phyloP scores from a whole-genome alignment of 805 yeast species.

The Vanderwaltozyma yarrowii region DNA sequence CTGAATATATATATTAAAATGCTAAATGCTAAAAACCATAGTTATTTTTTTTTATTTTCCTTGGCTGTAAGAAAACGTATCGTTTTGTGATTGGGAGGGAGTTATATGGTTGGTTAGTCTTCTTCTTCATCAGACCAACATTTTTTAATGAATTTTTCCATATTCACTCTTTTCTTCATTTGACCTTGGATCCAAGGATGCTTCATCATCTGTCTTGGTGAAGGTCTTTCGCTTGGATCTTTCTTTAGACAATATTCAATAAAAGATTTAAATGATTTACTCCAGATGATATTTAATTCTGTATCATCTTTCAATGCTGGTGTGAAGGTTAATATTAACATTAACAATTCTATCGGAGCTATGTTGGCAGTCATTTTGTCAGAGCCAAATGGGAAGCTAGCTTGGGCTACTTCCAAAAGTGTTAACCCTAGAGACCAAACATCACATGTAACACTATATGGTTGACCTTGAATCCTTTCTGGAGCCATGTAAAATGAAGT shows the following conservation, averaged over 20 bases:
- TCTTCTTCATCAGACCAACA: slow-evolving; percentile 43
- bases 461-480: slow-evolving; percentile 90
- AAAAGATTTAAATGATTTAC: slow-evolving; percentile 72
- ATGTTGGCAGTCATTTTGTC: slow-evolving; percentile 35
- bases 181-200: slow-evolving; percentile 93
- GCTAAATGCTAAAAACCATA: neutral
- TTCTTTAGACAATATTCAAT: slow-evolving; percentile 72
- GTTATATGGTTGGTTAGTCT: too few species aligned
- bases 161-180: slow-evolving; percentile 57
- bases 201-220: slow-evolving; percentile 83
- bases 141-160: slow-evolving; percentile 74
- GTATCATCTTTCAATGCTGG: slow-evolving; percentile 76
- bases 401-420: slow-evolving; percentile 83
- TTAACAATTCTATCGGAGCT: slow-evolving; percentile 81
- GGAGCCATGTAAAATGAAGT: slow-evolving; percentile 99
- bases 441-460: slow-evolving; percentile 90
- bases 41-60: too few species aligned
- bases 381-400: slow-evolving; percentile 70
- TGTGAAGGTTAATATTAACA: slow-evolving; percentile 70
- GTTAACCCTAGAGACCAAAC: slow-evolving; percentile 96
- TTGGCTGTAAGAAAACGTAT: too few species aligned
- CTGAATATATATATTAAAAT: too few species aligned
- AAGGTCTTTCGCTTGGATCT: slow-evolving; percentile 70
- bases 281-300: slow-evolving; percentile 67
- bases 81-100: too few species aligned